These are phyloP conservation scores for Candida vaughaniae DNA, from an alignment of 805 yeast genomes.

Conservation along the genomic window DNA sequence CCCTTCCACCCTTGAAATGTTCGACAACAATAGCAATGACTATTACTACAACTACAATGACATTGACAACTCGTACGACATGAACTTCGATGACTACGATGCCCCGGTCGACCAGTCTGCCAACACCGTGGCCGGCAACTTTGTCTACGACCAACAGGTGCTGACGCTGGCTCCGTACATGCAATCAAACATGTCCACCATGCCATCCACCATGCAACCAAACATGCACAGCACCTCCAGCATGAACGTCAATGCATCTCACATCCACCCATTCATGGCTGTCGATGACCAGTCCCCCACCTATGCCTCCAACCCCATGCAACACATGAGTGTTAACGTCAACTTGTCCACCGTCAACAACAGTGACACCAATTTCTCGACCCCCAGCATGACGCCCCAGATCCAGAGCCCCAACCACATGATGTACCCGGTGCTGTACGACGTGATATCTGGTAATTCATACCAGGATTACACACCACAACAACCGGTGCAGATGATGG, in stretches of 20 bases:
- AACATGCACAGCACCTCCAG: no score
- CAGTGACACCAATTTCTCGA: conserved; percentile 6
- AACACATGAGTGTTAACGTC: conserved; percentile 9
- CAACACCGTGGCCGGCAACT: no score
- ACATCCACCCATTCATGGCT: no score
- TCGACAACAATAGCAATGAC: conserved; percentile 12
- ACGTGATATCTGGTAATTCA: conserved; percentile 6
- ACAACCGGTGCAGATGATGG: no score
- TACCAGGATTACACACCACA: conserved; percentile 10
- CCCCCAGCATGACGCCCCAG: conserved; percentile 14
- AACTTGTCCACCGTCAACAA: conserved; percentile 7
- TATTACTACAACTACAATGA: conserved; percentile 12
- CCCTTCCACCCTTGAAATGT: conserved; percentile 10
- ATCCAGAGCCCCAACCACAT: conserved; percentile 12
- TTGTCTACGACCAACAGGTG: no score
- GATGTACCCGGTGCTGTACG: conserved; percentile 9
- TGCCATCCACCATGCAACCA: no score
- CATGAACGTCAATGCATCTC: no score
- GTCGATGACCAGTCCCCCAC: neutral
- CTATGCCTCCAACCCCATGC: neutral
- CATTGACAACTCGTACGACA: conserved; percentile 2
- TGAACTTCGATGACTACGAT: conserved; percentile 9
- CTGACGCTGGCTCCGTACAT: no score
- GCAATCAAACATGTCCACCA: no score
- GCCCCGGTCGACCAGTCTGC: conserved; percentile 1